Conservation (phyloP, 805 yeast genomes). For the Wickerhamiella azymoides region DNA sequence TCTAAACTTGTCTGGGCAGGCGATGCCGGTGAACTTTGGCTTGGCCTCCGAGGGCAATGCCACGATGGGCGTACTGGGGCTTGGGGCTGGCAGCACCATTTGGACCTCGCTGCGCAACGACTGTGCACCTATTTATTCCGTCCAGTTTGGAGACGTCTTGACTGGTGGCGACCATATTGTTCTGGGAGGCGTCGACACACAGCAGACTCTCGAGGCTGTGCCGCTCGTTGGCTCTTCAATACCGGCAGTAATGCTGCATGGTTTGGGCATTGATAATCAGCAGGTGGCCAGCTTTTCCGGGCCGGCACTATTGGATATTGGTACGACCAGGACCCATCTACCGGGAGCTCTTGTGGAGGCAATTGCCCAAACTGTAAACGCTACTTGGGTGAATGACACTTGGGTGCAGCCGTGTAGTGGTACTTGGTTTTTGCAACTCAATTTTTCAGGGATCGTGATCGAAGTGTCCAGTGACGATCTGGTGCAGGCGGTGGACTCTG, state of each 20-base stretch:
- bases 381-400: slow-evolving; percentile 10
- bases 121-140: neutral
- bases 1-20: neutral
- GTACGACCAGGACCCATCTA: slow-evolving; percentile 31
- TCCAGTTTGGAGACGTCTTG: too few relatives aligned
- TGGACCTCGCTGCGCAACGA: neutral
- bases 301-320: slow-evolving; percentile 32
- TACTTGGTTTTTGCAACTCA: neutral
- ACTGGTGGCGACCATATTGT: neutral
- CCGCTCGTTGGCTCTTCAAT: neutral
- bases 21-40: neutral
- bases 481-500: too few relatives aligned
- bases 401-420: neutral
- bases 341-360: slow-evolving; percentile 22
- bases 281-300: slow-evolving; percentile 1
- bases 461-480: neutral
- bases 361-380: slow-evolving; percentile 23
- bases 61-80: neutral
- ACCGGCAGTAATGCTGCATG: neutral
- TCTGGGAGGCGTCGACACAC: neutral
- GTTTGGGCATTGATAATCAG: neutral
- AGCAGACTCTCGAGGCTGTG: neutral
- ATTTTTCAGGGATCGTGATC: neutral
- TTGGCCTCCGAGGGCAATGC: neutral
- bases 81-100: neutral